A percentile compares a stretch with the other conserved stretches of the same genome.
phyloP scores from a whole-genome alignment of 2,329 filamentous ascomycete species.

The Fonsecaea pugnacius region DNA sequence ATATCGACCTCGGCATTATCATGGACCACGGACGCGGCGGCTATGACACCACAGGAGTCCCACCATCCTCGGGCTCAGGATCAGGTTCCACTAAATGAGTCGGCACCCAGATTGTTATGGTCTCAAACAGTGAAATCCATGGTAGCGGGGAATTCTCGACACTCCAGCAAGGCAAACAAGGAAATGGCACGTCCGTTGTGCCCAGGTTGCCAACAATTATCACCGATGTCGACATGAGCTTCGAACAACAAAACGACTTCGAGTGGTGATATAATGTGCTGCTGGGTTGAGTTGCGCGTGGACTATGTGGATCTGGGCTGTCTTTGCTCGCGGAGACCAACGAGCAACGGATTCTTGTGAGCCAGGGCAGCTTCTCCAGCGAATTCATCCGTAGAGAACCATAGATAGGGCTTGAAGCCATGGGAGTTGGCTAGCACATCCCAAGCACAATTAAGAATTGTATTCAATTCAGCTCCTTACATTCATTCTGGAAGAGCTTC shows the following conservation, averaged over 20 bases:
- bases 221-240: not conserved
- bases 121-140: not conserved
- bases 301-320: not conserved
- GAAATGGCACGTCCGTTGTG: not conserved
- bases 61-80: not conserved
- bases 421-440: not conserved
- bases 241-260: not conserved
- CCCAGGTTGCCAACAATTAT: not conserved
- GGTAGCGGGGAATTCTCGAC: not conserved
- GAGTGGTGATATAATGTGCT: not conserved
- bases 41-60: constrained; percentile 8
- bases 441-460: not conserved
- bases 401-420: not conserved
- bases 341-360: not conserved
- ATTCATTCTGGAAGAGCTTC: not conserved
- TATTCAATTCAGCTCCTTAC: not conserved
- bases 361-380: not conserved
- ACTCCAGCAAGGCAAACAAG: not conserved
- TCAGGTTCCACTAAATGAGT: constrained; percentile 1
- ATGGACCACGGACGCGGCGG: constrained; percentile 5
- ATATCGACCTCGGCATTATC: not conserved
- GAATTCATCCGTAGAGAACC: not conserved
- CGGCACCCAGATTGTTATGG: not conserved
- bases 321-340: not conserved
- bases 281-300: not conserved